Base-by-base conservation (phyloP, 2,329 filamentous ascomycete genomes). In the Aspergillus viridinutans region DNA sequence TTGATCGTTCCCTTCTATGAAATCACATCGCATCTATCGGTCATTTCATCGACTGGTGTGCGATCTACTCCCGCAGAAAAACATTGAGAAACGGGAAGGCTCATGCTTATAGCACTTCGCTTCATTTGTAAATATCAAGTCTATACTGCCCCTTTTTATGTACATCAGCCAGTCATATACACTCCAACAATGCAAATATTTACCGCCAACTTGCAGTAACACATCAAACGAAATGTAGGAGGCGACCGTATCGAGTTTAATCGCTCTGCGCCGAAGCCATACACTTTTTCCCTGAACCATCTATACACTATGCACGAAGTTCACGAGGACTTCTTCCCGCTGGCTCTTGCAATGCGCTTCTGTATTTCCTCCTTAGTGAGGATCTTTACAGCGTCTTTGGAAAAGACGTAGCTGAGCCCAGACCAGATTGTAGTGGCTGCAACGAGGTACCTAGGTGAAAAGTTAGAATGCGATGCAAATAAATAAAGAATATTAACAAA, bases 341-440 rank as follows among this genome's bases (percentile, higher is more conserved):
- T 64, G 17, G 72, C 71, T 54, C 67, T 65, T 6, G 68, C 65
- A 52, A 72, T 66, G 49, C 70, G 70, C 57, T 68, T 69, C 52
- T 76, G 72, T 20, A 75, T 64, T 53, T 78, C 74, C 50, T 76
- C 67, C 45, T 78, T 75, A 14, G 72, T 77, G 45, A 97, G 72
- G 55, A 97, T 97, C 73, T 89, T 95, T 32, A 97, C 92, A 0
- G 92, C 93, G 66, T 96, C 89, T 72, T 94, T 96, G 64, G 86
- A 90, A 71, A 88, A 95, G 6, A 96, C 81, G 72, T 99, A 99
- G 73, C 92, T 96, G 14, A 92, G 81, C 7, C 94, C 94, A 61
- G 92, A 97, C 90, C 92, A 97, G 5, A 96, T 76, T 0, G 94
- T 99, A 3, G 94, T 99, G 0, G 82, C 84, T 0, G 92, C 92